These are phyloP conservation scores for Coelastrella sp. DNA, from an alignment of 139 green algal genomes.

Conservation along the genomic window DNA sequence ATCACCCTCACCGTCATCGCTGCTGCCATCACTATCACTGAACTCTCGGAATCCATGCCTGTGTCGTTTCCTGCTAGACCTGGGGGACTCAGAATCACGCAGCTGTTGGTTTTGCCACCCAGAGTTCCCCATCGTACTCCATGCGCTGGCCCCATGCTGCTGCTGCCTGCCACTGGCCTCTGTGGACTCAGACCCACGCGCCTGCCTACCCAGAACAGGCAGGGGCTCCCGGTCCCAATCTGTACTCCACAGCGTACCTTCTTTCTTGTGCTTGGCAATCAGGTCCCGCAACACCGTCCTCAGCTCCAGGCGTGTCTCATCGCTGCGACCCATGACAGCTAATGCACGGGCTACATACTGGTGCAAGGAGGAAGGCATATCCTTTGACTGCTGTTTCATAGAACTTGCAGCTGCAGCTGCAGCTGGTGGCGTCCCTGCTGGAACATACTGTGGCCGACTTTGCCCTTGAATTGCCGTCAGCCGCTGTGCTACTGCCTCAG, in stretches of 20 bases:
- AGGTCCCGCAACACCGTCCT: not conserved
- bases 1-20: not conserved
- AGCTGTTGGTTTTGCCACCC: not conserved
- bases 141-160: not conserved
- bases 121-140: not conserved
- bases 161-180: not conserved
- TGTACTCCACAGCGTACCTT: slow-evolving; percentile 36
- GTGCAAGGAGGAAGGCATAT: slow-evolving; percentile 11
- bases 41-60: not conserved
- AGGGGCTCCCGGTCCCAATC: slow-evolving; percentile 38
- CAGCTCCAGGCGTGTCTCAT: slow-evolving; percentile 23
- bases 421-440: not conserved
- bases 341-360: slow-evolving; percentile 33
- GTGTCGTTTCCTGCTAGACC: not conserved
- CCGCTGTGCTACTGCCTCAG: slow-evolving; percentile 4
- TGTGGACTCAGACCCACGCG: not conserved
- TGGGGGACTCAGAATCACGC: not conserved
- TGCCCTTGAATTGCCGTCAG: slow-evolving; percentile 2
- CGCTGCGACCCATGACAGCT: not conserved
- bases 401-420: not conserved
- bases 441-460: not conserved
- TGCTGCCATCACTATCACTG: not conserved
- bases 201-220: slow-evolving; percentile 10
- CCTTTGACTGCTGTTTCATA: not conserved
- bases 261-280: slow-evolving; percentile 23